phyloP scores from a whole-genome alignment of 2,329 filamentous ascomycete species.

The Calonectria henricotiae region DNA sequence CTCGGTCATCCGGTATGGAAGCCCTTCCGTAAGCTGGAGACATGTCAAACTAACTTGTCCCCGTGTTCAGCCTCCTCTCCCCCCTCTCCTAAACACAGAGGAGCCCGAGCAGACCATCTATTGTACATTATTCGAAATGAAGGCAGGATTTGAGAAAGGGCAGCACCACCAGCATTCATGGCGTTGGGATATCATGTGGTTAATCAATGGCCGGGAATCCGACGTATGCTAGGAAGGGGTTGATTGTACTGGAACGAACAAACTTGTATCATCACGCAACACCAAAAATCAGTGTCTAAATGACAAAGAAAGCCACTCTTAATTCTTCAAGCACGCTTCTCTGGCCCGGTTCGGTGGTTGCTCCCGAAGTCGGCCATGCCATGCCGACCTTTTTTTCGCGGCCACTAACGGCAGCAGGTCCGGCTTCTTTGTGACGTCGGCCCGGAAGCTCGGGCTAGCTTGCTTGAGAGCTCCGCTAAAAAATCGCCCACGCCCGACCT shows the following conservation, averaged over 20 bases:
- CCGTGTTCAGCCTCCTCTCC: slow-evolving; percentile 71
- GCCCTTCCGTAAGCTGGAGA: not conserved
- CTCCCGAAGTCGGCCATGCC: slow-evolving; percentile 34
- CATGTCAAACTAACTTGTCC: not conserved
- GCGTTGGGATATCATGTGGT: slow-evolving; percentile 49
- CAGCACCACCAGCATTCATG: slow-evolving; percentile 48
- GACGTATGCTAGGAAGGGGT: slow-evolving; percentile 44
- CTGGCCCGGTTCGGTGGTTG: slow-evolving; percentile 1
- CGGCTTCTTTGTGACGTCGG: slow-evolving; percentile 40
- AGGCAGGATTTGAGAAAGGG: slow-evolving; percentile 27
- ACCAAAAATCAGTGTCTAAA: slow-evolving; percentile 34
- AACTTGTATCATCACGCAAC: slow-evolving; percentile 50
- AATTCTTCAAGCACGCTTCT: slow-evolving; percentile 37
- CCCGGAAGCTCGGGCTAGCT: slow-evolving; percentile 38
- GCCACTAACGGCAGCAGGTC: slow-evolving; percentile 22
- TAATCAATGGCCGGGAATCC: slow-evolving; percentile 43
- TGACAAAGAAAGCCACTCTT: slow-evolving; percentile 48
- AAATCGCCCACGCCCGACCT: slow-evolving; percentile 23
- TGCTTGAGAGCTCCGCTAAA: slow-evolving; percentile 31
- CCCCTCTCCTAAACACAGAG: slow-evolving; percentile 71
- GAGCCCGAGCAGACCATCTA: slow-evolving; percentile 34
- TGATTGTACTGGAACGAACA: slow-evolving; percentile 47
- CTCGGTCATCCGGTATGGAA: slow-evolving; percentile 73
- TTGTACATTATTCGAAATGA: slow-evolving; percentile 51
- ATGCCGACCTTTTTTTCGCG: slow-evolving; percentile 9